Conservation (phyloP, 169 alveolate species). For the Ichthyophthirius multifiliis region DNA sequence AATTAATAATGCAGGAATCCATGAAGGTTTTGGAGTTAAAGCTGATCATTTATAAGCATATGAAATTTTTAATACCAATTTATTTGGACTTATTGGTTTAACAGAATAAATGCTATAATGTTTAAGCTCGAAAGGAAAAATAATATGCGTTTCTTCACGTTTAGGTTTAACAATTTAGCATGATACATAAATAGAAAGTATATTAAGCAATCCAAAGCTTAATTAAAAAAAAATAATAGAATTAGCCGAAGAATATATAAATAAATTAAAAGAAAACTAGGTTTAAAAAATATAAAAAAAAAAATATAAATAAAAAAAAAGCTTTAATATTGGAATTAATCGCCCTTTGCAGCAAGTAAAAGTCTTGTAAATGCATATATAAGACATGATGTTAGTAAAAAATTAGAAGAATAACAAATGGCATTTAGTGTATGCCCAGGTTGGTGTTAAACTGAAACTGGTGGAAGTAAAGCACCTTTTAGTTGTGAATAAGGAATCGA, state of each 20-base stretch:
- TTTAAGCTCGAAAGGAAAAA: not conserved
- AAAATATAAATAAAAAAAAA: too few species aligned
- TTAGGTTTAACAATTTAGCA: not conserved
- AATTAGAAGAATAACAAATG: not conserved
- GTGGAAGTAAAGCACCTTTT: not conserved
- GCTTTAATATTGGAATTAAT: not conserved
- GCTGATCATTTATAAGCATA: not conserved
- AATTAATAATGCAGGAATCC: not conserved
- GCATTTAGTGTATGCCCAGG: not conserved
- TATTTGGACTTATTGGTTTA: not conserved
- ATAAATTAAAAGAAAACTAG: not conserved
- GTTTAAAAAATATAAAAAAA: not conserved
- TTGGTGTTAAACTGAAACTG: not conserved
- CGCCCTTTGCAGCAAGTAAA: not conserved
- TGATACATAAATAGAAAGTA: not conserved
- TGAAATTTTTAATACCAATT: not conserved
- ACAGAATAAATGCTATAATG: not conserved
- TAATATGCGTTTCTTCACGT: not conserved
- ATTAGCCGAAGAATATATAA: not conserved
- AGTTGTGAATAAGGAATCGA: not conserved
- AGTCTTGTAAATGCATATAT: not conserved
- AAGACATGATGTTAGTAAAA: not conserved
- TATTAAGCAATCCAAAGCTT: not conserved
- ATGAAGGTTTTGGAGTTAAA: not conserved
- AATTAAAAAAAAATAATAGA: not conserved